Evolutionary conservation across 2,329 filamentous ascomycete genomes (phyloP).

Genomic region (Colletotrichum liaoningense): DNA sequence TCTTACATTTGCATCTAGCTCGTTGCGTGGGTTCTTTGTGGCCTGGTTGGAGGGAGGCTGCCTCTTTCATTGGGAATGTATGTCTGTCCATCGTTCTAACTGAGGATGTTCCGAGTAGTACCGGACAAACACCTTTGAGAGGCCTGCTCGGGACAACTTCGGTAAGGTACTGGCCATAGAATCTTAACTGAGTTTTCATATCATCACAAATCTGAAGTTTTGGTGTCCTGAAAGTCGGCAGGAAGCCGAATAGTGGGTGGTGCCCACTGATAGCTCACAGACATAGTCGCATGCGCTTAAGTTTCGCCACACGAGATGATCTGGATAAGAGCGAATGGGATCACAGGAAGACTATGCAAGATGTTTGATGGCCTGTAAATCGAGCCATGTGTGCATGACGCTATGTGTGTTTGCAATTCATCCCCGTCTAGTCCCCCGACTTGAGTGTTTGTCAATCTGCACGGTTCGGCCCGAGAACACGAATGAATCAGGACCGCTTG

Average conservation of each 20-base stretch:
- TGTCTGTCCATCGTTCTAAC: too few species aligned
- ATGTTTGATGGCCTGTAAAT: background rate
- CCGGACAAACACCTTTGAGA: too few species aligned
- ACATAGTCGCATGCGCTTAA: background rate
- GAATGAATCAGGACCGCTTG: background rate
- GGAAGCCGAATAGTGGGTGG: background rate
- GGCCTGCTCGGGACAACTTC: background rate
- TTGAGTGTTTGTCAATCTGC: conserved; percentile 16
- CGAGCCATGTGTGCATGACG: background rate
- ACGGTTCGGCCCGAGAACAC: conserved; percentile 32
- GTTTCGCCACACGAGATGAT: conserved; percentile 12
- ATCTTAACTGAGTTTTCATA: background rate
- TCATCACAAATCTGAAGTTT: too few species aligned
- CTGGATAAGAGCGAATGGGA: background rate
- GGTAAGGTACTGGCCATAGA: background rate
- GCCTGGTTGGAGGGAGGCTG: too few species aligned
- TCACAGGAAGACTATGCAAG: too few species aligned
- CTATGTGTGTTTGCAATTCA: background rate
- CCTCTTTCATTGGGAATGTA: too few species aligned
- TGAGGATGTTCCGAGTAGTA: background rate
- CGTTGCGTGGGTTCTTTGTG: too few species aligned
- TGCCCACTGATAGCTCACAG: background rate
- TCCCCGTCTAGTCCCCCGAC: background rate
- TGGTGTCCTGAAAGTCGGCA: background rate
- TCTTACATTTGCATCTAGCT: too few species aligned